A percentile compares a stretch with the other conserved stretches of the same genome.
Conservation (phyloP, 2,329 filamentous ascomycete species). For the Aureobasidium melanogenum region DNA sequence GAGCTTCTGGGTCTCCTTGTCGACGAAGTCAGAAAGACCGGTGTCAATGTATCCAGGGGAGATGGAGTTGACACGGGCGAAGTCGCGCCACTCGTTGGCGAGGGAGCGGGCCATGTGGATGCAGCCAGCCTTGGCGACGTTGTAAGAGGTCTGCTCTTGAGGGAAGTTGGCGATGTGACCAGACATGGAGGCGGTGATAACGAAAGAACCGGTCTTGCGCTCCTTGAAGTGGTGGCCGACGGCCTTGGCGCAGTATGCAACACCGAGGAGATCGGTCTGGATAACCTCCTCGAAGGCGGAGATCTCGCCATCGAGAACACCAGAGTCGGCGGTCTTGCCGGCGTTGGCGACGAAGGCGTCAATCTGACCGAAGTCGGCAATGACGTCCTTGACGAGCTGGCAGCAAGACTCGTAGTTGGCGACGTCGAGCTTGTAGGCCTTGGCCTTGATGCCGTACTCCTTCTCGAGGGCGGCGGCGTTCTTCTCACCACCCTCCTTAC, state of each 20-base stretch:
- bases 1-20: slow-evolving; percentile 46
- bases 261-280: slow-evolving; percentile 78
- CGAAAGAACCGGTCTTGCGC: slow-evolving; percentile 53
- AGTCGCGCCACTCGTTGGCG: slow-evolving; percentile 62
- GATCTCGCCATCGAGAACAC: slow-evolving; percentile 60
- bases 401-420: slow-evolving; percentile 48
- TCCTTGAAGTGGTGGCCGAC: slow-evolving; percentile 72
- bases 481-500: slow-evolving; percentile 53
- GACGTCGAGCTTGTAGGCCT: slow-evolving; percentile 59
- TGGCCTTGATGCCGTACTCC: slow-evolving; percentile 55
- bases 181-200: slow-evolving; percentile 67
- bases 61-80: slow-evolving; percentile 60
- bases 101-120: slow-evolving; percentile 56
- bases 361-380: slow-evolving; percentile 62
- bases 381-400: slow-evolving; percentile 49
- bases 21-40: slow-evolving; percentile 56
- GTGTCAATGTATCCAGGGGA: slow-evolving; percentile 63
- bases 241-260: slow-evolving; percentile 77
- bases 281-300: slow-evolving; percentile 70
- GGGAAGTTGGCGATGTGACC: slow-evolving; percentile 79
- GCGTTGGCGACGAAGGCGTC: slow-evolving; percentile 63
- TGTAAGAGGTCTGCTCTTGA: slow-evolving; percentile 57
- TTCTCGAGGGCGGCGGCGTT: slow-evolving; percentile 54
- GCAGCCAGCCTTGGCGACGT: slow-evolving; percentile 57
- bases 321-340: slow-evolving; percentile 59